phyloP scores from a whole-genome alignment of 2,329 filamentous ascomycete species.

The Hypoxylon sp. region DNA sequence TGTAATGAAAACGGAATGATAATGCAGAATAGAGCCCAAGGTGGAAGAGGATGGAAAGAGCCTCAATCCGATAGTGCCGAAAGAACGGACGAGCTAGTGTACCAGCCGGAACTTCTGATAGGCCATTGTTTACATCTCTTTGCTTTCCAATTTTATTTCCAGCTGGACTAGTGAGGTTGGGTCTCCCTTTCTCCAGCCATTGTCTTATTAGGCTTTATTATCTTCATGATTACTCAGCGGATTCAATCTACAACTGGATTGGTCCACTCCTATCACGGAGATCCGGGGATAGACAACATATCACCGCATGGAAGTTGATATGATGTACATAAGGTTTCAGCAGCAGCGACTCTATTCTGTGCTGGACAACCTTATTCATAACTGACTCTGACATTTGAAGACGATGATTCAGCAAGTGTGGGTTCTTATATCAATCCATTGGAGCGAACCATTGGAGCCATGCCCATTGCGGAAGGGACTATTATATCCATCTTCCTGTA shows the following conservation, averaged over 20 bases:
- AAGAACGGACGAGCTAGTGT: neutral
- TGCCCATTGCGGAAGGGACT: constrained; percentile 17
- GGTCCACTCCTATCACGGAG: constrained; percentile 15
- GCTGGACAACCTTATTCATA: neutral
- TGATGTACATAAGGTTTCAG: neutral
- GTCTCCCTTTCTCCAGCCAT: constrained; percentile 6
- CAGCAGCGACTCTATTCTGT: constrained; percentile 1
- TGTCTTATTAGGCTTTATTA: constrained; percentile 25
- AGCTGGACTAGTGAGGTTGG: constrained; percentile 12
- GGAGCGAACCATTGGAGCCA: neutral
- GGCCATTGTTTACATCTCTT: constrained; percentile 12
- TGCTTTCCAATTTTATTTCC: constrained; percentile 8
- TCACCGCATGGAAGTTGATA: constrained; percentile 7
- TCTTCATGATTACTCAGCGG: constrained; percentile 13
- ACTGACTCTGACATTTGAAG: neutral
- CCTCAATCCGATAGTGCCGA: constrained; percentile 9
- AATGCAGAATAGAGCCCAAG: constrained; percentile 1
- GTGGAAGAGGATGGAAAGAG: constrained; percentile 9
- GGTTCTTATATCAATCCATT: neutral
- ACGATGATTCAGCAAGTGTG: neutral
- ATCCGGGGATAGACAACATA: constrained; percentile 20
- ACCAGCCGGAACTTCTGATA: constrained; percentile 10
- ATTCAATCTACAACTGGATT: neutral
- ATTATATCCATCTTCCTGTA: neutral
- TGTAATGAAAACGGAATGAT: neutral